These are phyloP conservation scores for Penicillium turbatum DNA, from an alignment of 495 filamentous ascomycete species.

Conservation along the genomic window DNA sequence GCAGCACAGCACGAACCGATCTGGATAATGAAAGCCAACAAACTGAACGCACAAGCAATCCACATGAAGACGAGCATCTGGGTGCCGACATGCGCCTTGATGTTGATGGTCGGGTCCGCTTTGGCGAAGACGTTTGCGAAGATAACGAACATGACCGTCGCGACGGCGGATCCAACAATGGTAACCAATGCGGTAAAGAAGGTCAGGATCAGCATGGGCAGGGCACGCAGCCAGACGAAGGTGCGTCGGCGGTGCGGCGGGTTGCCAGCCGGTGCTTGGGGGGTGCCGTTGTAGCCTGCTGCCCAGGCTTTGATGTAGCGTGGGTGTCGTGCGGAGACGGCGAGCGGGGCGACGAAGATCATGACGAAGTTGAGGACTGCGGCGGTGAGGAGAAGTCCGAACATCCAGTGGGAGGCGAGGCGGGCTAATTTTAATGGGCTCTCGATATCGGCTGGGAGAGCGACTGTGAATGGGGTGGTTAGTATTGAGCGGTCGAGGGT, in stretches of 20 bases:
- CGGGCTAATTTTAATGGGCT: conserved; percentile 69
- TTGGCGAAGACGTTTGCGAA: conserved; percentile 66
- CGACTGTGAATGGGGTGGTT: conserved; percentile 48
- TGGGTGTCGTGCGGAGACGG: conserved; percentile 50
- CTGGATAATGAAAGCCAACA: conserved; percentile 68
- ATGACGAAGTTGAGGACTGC: conserved; percentile 63
- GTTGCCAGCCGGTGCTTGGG: conserved; percentile 8
- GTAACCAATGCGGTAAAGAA: conserved; percentile 60
- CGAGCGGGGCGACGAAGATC: conserved; percentile 58
- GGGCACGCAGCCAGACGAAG: conserved; percentile 42
- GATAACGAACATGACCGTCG: conserved; percentile 74
- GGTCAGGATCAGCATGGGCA: conserved; percentile 55
- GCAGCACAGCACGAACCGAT: conserved; percentile 62
- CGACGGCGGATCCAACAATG: conserved; percentile 67
- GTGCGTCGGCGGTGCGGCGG: conserved; percentile 43
- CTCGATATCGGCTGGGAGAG: conserved; percentile 66
- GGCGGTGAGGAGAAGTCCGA: conserved; percentile 74
- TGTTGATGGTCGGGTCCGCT: conserved; percentile 64
- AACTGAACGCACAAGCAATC: conserved; percentile 62
- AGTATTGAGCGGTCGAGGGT: conserved; percentile 5
- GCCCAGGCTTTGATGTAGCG: conserved; percentile 33
- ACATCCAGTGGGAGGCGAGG: conserved; percentile 85
- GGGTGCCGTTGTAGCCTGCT: conserved; percentile 9
- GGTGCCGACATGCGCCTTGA: conserved; percentile 61
- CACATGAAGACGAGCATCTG: conserved; percentile 90